These are phyloP conservation scores for Beauveria australis DNA, from an alignment of 2,329 filamentous ascomycete species.

Conservation along the genomic window DNA sequence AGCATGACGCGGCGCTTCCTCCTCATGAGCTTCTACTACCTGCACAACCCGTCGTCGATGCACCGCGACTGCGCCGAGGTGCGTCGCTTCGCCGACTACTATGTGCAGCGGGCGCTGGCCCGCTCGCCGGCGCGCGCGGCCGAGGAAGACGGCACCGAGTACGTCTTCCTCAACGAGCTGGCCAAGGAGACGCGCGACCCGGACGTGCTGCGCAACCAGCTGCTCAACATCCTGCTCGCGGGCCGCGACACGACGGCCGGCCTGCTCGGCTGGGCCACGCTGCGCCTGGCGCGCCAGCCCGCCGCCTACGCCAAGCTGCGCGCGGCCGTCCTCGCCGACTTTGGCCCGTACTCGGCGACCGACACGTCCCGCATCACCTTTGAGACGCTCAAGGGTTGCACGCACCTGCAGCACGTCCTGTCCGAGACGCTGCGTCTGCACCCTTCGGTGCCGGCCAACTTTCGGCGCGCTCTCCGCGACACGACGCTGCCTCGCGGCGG, in stretches of 20 bases:
- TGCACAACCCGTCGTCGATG: background rate
- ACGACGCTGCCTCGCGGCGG: conserved; percentile 29
- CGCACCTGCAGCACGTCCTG: conserved; percentile 19
- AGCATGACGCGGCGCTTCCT: background rate
- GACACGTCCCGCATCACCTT: conserved; percentile 9
- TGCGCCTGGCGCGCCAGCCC: conserved; percentile 14
- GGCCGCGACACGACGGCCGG: conserved; percentile 19
- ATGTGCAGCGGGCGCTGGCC: conserved; percentile 4
- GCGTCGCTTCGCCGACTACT: conserved; percentile 2
- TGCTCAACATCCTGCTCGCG: conserved; percentile 15
- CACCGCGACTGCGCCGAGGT: background rate
- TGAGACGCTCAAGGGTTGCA: conserved; percentile 16
- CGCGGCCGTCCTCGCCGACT: background rate
- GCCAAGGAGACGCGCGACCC: conserved; percentile 14
- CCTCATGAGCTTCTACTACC: conserved; percentile 1
- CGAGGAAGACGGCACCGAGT: background rate
- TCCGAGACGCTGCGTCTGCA: conserved; percentile 25
- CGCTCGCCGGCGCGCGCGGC: background rate
- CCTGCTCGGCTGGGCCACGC: conserved; percentile 17
- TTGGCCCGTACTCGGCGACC: background rate
- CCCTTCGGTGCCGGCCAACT: conserved; percentile 26
- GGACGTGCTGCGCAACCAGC: conserved; percentile 13
- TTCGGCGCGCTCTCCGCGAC: conserved; percentile 20
- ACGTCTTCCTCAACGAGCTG: conserved; percentile 15
- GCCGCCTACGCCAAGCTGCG: conserved; percentile 13